Evolutionary conservation across 2,329 filamentous ascomycete species (phyloP).

Genomic region (Fusarium sulawesiense): DNA sequence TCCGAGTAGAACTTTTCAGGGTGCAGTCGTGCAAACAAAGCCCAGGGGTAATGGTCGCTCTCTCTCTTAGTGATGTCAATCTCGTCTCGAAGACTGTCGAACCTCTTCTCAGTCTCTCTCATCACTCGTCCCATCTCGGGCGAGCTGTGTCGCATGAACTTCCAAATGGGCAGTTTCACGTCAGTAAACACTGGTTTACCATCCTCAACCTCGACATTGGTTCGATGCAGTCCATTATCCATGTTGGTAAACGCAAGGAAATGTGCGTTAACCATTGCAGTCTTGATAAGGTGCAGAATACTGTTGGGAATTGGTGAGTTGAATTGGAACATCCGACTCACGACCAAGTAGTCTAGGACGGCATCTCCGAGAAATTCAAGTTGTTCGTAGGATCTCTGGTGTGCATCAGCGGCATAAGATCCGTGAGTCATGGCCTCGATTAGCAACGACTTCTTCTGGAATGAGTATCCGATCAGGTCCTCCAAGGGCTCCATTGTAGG

Average conservation of each 20-base stretch:
- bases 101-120: slow-evolving; percentile 56
- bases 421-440: slow-evolving; percentile 85
- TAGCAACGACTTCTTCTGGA: slow-evolving; percentile 75
- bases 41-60: slow-evolving; percentile 78
- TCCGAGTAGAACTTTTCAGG: slow-evolving; percentile 86
- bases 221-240: slow-evolving; percentile 48
- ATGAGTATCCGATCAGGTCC: slow-evolving; percentile 75
- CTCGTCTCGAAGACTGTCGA: slow-evolving; percentile 58
- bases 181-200: slow-evolving; percentile 37
- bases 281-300: slow-evolving; percentile 81
- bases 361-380: slow-evolving; percentile 91
- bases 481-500: slow-evolving; percentile 66
- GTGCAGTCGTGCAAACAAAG: slow-evolving; percentile 71
- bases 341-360: slow-evolving; percentile 82
- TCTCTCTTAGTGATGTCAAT: slow-evolving; percentile 64
- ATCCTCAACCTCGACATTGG: slow-evolving; percentile 34
- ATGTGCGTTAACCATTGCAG: slow-evolving; percentile 81
- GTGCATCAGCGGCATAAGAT: slow-evolving; percentile 63
- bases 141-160: slow-evolving; percentile 73
- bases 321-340: slow-evolving; percentile 66
- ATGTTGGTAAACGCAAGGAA: slow-evolving; percentile 83
- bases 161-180: slow-evolving; percentile 66
- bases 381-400: slow-evolving; percentile 67
- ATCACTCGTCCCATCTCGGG: slow-evolving; percentile 61
- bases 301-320: slow-evolving; percentile 57